Percentiles rank a stretch among this genome's conserved stretches.
Conservation (phyloP, 768 basidiomycete genomes). For the Galerina sulciceps region DNA sequence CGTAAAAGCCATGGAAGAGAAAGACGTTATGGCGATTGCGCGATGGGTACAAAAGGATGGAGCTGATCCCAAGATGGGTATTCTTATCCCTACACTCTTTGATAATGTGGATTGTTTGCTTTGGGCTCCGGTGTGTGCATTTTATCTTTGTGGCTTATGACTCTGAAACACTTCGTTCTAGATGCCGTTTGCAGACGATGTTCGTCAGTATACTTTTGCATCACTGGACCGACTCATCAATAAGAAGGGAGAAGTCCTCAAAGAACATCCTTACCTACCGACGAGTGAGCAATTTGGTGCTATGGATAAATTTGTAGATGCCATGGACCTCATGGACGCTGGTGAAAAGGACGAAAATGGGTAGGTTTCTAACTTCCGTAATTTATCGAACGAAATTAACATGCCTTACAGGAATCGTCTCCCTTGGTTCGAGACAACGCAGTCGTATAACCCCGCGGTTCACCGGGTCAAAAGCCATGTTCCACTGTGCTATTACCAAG, state of each 20-base stretch:
- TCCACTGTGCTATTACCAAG: slow-evolving; percentile 80
- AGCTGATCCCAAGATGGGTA: slow-evolving; percentile 84
- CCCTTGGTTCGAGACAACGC: slow-evolving; percentile 78
- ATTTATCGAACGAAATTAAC: not conserved
- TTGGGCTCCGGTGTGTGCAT: slow-evolving; percentile 72
- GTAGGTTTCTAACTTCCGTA: slow-evolving; percentile 38
- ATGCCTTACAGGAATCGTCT: slow-evolving; percentile 48
- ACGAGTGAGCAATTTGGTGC: slow-evolving; percentile 75
- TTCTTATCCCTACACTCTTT: slow-evolving; percentile 66
- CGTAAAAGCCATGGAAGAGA: slow-evolving; percentile 77
- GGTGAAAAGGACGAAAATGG: slow-evolving; percentile 80
- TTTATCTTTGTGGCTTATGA: not conserved
- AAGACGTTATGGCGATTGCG: slow-evolving; percentile 74
- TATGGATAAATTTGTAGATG: slow-evolving; percentile 89
- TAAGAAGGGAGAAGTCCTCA: slow-evolving; percentile 74
- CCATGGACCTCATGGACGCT: slow-evolving; percentile 83
- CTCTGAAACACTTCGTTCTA: slow-evolving; percentile 29
- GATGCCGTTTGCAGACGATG: slow-evolving; percentile 97
- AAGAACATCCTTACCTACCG: slow-evolving; percentile 82
- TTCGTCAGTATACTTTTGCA: slow-evolving; percentile 85
- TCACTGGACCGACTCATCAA: slow-evolving; percentile 76
- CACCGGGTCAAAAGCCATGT: slow-evolving; percentile 90
- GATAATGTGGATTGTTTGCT: slow-evolving; percentile 78
- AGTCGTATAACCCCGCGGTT: slow-evolving; percentile 87
- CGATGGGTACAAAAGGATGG: slow-evolving; percentile 80